Evolutionary conservation across 768 basidiomycete species (phyloP).

Genomic region (Termitomyces sp.): DNA sequence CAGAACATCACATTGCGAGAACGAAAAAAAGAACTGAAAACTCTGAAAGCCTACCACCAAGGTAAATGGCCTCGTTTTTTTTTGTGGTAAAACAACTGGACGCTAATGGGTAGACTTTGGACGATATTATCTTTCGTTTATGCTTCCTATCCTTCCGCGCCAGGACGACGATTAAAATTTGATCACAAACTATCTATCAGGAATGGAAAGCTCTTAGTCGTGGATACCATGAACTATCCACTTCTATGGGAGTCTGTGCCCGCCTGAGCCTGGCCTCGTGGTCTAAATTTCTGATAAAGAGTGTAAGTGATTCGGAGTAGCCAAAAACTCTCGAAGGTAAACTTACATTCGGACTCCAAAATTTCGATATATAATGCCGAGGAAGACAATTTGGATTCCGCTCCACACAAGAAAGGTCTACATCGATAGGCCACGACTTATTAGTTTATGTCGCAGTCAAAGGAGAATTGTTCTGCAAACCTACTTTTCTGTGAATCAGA

Average conservation of each 20-base stretch:
- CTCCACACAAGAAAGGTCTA: conserved; percentile 31
- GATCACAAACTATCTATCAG: neutral
- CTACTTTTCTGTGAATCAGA: conserved; percentile 22
- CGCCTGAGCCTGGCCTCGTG: conserved; percentile 10
- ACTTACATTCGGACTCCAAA: conserved; percentile 20
- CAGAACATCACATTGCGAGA: conserved; percentile 60
- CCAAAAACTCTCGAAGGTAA: neutral
- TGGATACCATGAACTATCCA: neutral
- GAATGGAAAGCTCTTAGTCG: neutral
- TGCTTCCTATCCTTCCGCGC: neutral
- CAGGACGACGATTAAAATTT: neutral
- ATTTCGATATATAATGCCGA: conserved; percentile 22
- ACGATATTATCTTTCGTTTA: neutral
- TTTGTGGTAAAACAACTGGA: too few species aligned
- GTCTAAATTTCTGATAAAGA: neutral
- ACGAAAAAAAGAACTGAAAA: conserved; percentile 25
- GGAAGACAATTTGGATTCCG: conserved; percentile 24
- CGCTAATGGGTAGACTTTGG: neutral
- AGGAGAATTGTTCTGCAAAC: neutral
- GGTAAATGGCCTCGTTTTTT: too few species aligned
- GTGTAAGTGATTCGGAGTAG: neutral
- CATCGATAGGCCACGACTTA: neutral
- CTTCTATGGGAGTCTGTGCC: neutral
- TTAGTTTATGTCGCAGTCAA: neutral
- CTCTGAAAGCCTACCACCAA: too few species aligned